Conservation (phyloP, 306 rosid genomes). For the Prunus mongolica region DNA sequence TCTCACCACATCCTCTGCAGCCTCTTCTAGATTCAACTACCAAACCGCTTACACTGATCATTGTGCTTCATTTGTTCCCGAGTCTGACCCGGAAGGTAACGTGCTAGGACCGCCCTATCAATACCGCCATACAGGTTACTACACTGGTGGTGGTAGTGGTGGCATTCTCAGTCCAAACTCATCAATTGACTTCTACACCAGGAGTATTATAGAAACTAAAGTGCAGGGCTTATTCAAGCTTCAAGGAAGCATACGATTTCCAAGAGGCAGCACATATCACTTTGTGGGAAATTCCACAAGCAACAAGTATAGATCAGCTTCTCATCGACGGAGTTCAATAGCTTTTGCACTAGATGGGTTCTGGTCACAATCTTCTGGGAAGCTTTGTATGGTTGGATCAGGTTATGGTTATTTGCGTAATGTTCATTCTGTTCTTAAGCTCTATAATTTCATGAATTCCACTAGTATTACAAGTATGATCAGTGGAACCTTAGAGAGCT, state of each 20-base stretch:
- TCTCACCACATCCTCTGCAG: conserved; percentile 3
- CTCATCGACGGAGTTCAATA: not conserved
- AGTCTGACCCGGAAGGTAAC: not conserved
- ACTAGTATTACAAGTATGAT: conserved; percentile 33
- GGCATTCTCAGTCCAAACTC: not conserved
- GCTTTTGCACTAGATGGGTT: conserved; percentile 41
- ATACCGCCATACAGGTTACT: conserved; percentile 26
- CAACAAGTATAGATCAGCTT: not conserved
- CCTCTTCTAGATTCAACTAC: conserved; percentile 9
- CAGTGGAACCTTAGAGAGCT: conserved; percentile 53
- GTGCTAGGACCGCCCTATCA: not conserved
- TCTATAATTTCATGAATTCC: conserved; percentile 34
- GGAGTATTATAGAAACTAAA: conserved; percentile 10
- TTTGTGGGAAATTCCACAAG: conserved; percentile 6
- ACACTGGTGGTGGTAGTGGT: conserved; percentile 27
- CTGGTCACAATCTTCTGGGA: conserved; percentile 54
- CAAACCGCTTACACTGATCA: conserved; percentile 32
- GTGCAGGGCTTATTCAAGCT: conserved; percentile 29
- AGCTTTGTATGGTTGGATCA: conserved; percentile 53
- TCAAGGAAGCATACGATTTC: conserved; percentile 18
- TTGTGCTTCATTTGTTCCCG: conserved; percentile 40
- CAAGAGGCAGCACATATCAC: not conserved
- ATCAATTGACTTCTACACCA: not conserved
- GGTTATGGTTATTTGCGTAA: conserved; percentile 1
- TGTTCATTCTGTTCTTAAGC: conserved; percentile 40